Conservation (phyloP, 805 yeast genomes). For the Kodamaea nitidulidarum region DNA sequence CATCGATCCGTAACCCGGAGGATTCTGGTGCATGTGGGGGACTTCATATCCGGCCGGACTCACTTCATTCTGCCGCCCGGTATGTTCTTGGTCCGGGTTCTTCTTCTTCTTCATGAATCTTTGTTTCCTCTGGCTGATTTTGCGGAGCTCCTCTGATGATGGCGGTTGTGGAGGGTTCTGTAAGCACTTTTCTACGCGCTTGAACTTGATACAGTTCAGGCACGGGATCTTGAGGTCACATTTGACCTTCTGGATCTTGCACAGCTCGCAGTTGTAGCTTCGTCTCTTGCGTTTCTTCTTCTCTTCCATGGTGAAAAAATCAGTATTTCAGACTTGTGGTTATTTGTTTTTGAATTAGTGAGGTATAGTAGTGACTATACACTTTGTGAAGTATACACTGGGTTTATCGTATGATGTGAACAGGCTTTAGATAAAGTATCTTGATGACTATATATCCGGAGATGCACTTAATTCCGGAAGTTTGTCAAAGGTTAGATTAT, state of each 20-base stretch:
- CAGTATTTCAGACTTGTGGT: no score
- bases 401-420: no score
- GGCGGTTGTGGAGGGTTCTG: conserved; percentile 44
- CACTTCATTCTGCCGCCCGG: not conserved
- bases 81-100: not conserved
- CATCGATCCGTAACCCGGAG: no score
- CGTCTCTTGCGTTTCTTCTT: conserved; percentile 40
- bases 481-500: no score
- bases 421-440: no score
- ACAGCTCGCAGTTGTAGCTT: conserved; percentile 55
- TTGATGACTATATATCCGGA: no score
- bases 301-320: conserved; percentile 4
- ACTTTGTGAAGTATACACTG: no score
- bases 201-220: conserved; percentile 39
- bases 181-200: conserved; percentile 35
- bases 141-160: conserved; percentile 31
- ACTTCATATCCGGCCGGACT: no score
- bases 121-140: conserved; percentile 28
- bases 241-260: conserved; percentile 49
- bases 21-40: no score
- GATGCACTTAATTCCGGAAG: no score
- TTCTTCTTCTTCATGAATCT: conserved; percentile 13
- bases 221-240: conserved; percentile 51
- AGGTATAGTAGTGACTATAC: no score
- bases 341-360: no score